Evolutionary conservation across 352 stramenopile genomes (phyloP).

Genomic region (Phytopythium boreale): DNA sequence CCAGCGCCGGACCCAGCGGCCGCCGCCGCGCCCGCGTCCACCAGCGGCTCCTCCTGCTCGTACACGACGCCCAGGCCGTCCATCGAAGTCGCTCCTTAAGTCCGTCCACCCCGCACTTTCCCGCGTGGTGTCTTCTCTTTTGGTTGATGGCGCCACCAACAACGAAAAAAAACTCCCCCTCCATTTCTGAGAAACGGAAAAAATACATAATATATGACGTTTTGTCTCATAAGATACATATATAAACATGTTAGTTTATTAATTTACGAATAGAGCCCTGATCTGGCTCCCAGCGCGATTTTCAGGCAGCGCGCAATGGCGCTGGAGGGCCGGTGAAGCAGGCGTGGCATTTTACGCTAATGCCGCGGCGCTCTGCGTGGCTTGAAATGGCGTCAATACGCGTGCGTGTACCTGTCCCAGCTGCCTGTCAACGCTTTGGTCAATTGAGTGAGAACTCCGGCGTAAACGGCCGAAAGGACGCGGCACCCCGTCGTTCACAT

Average conservation of each 20-base stretch:
- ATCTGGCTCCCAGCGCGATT: not conserved
- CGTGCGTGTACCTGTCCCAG: not conserved
- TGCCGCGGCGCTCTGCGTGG: not conserved
- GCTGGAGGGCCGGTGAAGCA: too few species aligned
- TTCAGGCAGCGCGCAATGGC: too few species aligned
- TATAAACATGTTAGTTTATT: not conserved
- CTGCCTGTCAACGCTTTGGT: not conserved
- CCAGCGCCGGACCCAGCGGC: constrained; percentile 8
- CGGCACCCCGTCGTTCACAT: not conserved
- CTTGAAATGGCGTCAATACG: too few species aligned
- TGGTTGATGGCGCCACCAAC: not conserved
- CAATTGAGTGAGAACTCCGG: not conserved
- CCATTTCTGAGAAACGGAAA: not conserved
- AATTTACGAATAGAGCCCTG: constrained; percentile 1
- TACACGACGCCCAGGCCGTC: constrained; percentile 74
- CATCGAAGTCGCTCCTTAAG: constrained; percentile 26
- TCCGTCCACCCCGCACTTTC: not conserved
- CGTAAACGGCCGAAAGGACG: not conserved
- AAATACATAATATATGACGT: not conserved
- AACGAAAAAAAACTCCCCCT: not conserved
- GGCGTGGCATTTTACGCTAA: too few species aligned
- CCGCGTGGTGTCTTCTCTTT: not conserved
- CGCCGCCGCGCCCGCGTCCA: constrained; percentile 13
- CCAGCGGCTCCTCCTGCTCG: constrained; percentile 62
- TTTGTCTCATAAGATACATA: not conserved